Evolutionary conservation across 768 basidiomycete genomes (phyloP).

Genomic region (Heimioporus sp.): DNA sequence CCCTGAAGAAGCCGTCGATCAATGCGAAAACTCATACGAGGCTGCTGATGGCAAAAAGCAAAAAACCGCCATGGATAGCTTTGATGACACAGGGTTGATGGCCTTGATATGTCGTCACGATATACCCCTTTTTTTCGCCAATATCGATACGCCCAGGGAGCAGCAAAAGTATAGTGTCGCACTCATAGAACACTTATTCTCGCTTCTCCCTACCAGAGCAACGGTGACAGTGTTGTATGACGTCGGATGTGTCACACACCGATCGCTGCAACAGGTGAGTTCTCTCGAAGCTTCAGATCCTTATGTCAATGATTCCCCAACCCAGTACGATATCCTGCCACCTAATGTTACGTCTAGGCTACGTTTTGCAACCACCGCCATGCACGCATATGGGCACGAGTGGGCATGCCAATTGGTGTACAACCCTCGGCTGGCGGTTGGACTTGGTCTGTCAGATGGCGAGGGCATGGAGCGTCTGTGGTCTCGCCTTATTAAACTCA

Average conservation of each 20-base stretch:
- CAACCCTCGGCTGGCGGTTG: too few species aligned
- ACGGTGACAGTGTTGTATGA: conserved; percentile 32
- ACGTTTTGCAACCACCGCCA: too few species aligned
- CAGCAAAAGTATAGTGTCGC: conserved; percentile 32
- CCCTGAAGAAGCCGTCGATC: conserved; percentile 34
- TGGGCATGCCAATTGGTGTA: too few species aligned
- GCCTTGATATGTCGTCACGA: conserved; percentile 39
- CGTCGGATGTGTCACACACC: conserved; percentile 36
- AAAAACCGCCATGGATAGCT: conserved; percentile 22
- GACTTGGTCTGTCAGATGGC: too few species aligned
- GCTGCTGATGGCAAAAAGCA: conserved; percentile 34
- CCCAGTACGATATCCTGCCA: too few species aligned
- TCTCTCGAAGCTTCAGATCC: too few species aligned
- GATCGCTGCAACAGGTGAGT: conserved; percentile 24
- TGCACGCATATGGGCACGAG: too few species aligned
- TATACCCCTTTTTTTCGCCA: conserved; percentile 37
- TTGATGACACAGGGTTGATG: conserved; percentile 36
- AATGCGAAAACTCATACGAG: conserved; percentile 31
- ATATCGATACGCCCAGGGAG: conserved; percentile 16
- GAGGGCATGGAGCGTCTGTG: too few species aligned
- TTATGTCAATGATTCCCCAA: too few species aligned
- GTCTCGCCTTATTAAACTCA: conserved; percentile 33
- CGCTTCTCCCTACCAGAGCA: conserved; percentile 26
- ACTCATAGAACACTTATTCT: conserved; percentile 30
- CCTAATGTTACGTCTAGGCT: too few species aligned